These are phyloP conservation scores for Solanum tarapatanum DNA, from an alignment of 257 asterid genomes.

Conservation along the genomic window DNA sequence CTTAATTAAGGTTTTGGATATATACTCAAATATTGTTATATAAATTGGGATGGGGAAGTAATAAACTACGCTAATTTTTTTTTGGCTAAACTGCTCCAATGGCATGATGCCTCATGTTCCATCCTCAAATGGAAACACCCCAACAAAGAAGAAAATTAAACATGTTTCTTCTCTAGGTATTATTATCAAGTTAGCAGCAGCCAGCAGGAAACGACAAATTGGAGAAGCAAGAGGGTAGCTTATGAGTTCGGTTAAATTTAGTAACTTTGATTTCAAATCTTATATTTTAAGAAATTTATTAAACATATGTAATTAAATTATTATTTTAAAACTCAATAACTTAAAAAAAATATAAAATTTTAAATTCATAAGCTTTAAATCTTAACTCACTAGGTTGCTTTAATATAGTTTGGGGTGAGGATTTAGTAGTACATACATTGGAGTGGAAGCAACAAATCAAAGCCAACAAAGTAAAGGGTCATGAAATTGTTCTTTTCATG, in stretches of 20 bases:
- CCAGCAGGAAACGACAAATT: background rate
- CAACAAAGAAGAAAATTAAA: background rate
- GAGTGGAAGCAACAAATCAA: background rate
- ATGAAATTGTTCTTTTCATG: background rate
- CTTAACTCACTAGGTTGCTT: background rate
- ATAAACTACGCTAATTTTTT: background rate
- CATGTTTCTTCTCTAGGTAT: background rate
- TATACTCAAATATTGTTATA: background rate
- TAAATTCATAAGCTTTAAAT: background rate
- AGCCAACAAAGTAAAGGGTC: background rate
- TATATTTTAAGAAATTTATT: background rate
- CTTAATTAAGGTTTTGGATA: background rate
- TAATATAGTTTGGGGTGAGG: background rate
- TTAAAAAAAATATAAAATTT: background rate
- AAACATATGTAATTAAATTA: background rate
- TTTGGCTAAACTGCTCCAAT: background rate
- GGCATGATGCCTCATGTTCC: background rate
- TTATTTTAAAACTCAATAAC: accelerated
- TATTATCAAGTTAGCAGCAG: background rate
- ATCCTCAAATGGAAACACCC: background rate
- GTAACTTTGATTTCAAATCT: background rate
- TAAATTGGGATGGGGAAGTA: background rate
- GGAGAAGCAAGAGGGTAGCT: no score
- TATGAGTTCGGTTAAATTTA: no score
- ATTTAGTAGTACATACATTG: background rate